Percentiles rank a stretch among this genome's conserved stretches.
Evolutionary conservation across 129 eudicot species (phyloP).

Genomic region (Erigeron canadensis): DNA sequence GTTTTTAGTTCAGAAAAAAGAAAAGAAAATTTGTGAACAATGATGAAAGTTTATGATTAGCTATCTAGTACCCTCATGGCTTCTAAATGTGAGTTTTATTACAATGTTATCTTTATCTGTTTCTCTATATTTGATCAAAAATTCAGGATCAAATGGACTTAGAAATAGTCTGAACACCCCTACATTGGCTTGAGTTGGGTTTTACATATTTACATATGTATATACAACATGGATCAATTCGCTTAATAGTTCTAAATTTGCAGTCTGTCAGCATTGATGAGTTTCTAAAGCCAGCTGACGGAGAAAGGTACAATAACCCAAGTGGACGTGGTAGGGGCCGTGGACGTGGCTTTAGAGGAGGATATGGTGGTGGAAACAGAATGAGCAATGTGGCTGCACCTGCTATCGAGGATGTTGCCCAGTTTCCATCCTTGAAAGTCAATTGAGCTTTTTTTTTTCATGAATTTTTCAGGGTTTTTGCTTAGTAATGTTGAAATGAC

Average conservation of each 20-base stretch:
- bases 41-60: too few relatives aligned
- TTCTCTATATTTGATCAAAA: neutral
- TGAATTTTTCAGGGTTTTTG: constrained; percentile 6
- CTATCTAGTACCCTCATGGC: too few relatives aligned
- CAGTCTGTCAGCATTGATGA: constrained; percentile 82
- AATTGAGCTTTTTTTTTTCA: constrained; percentile 36
- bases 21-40: too few relatives aligned
- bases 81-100: neutral
- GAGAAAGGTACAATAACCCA: constrained; percentile 48
- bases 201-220: neutral
- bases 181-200: neutral
- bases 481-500: constrained; percentile 9
- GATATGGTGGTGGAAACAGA: constrained; percentile 39
- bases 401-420: constrained; percentile 59
- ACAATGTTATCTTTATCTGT: neutral
- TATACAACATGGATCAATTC: neutral
- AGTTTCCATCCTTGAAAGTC: constrained; percentile 74
- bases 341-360: constrained; percentile 60
- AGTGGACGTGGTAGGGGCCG: constrained; percentile 66
- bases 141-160: neutral
- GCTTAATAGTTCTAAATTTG: neutral
- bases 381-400: constrained; percentile 49
- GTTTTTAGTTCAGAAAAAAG: too few relatives aligned
- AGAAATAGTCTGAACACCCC: neutral
- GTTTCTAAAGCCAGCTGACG: constrained; percentile 76